These are phyloP conservation scores for Eucalyptus regnans DNA, from an alignment of 345 rosid genomes.

Conservation along the genomic window DNA sequence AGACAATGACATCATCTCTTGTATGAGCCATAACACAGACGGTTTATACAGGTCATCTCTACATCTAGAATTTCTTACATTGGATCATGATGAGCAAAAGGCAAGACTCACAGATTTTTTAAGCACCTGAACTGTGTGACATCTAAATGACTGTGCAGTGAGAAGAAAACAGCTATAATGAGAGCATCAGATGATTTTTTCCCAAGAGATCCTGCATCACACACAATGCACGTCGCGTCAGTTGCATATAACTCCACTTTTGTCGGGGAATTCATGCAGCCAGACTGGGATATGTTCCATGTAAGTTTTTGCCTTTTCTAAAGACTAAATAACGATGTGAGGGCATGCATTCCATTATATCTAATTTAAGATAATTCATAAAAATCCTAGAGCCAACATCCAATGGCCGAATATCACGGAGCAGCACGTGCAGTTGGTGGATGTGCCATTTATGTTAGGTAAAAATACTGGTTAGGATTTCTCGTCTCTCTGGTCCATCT, in stretches of 20 bases:
- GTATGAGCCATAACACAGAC: conserved; percentile 38
- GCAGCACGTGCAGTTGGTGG: conserved; percentile 12
- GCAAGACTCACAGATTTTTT: background rate
- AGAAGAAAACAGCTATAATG: conserved; percentile 24
- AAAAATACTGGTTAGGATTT: background rate
- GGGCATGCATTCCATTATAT: background rate
- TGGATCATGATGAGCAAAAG: background rate
- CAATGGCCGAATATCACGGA: conserved; percentile 15
- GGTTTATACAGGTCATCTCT: background rate
- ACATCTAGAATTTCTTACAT: background rate
- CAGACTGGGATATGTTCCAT: conserved; percentile 22
- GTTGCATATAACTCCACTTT: conserved; percentile 15
- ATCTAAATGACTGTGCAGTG: conserved; percentile 1
- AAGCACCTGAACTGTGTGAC: background rate
- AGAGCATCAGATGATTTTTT: conserved; percentile 40
- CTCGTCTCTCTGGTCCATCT: background rate
- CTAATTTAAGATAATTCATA: background rate
- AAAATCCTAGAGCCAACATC: background rate
- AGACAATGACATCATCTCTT: conserved; percentile 26
- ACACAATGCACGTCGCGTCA: conserved; percentile 14
- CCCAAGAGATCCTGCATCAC: conserved; percentile 32
- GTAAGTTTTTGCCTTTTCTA: background rate
- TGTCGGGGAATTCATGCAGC: conserved; percentile 14
- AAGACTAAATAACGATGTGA: background rate
- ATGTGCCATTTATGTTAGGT: conserved; percentile 24